These are phyloP conservation scores for Pleurotus cornucopiae DNA, from an alignment of 768 basidiomycete genomes.

Conservation along the genomic window DNA sequence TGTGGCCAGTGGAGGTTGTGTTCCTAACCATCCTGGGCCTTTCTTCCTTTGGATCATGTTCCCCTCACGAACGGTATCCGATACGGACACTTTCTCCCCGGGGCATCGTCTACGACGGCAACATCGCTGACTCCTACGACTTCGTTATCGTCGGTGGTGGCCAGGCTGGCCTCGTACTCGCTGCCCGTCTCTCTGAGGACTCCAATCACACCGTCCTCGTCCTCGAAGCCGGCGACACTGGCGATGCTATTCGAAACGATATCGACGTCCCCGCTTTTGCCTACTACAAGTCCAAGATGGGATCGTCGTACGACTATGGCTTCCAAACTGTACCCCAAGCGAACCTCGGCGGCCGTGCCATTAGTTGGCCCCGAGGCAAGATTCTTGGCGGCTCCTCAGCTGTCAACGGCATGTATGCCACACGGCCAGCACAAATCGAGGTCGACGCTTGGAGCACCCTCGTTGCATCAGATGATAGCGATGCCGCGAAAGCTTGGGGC, in stretches of 20 bases:
- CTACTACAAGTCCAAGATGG: conserved; percentile 33
- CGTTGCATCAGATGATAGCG: conserved; percentile 27
- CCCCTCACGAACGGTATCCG: background rate
- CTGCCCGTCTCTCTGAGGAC: conserved; percentile 43
- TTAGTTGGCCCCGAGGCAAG: conserved; percentile 31
- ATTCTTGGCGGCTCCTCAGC: conserved; percentile 43
- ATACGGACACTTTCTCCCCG: conserved; percentile 18
- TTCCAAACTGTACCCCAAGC: background rate
- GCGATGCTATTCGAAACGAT: conserved; percentile 33
- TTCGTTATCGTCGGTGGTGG: conserved; percentile 41
- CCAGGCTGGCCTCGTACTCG: conserved; percentile 43
- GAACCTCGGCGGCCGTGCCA: background rate
- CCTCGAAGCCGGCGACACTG: conserved; percentile 48
- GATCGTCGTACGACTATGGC: conserved; percentile 33
- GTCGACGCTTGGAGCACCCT: conserved; percentile 36
- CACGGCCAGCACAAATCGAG: conserved; percentile 38
- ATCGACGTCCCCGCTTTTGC: conserved; percentile 41
- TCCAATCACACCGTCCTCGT: conserved; percentile 37
- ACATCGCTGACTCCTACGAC: conserved; percentile 42
- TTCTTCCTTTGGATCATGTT: conserved; percentile 3
- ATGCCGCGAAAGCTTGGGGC: conserved; percentile 33
- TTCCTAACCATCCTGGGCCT: conserved; percentile 6
- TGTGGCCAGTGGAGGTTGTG: conserved; percentile 8
- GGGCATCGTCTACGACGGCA: conserved; percentile 34
- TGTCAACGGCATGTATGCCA: conserved; percentile 45